Conservation (phyloP, 2,329 filamentous ascomycete species). For the Phialocephala sp. region DNA sequence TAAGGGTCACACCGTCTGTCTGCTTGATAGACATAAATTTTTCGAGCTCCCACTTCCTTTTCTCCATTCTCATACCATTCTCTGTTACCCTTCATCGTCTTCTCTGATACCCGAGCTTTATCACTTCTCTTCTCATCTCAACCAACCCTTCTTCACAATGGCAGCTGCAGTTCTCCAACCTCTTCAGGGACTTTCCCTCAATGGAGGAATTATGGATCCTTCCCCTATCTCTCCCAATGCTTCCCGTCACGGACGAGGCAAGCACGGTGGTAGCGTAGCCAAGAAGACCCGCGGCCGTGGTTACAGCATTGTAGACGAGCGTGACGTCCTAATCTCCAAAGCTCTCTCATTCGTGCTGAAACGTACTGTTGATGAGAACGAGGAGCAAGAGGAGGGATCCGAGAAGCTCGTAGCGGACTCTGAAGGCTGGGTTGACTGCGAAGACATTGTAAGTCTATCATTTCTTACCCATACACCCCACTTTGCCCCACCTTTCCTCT, state of each 20-base stretch:
- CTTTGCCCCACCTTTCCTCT: not conserved
- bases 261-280: conserved; percentile 40
- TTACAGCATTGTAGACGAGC: conserved; percentile 50
- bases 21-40: conserved; percentile 25
- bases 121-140: conserved; percentile 21
- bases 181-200: conserved; percentile 37
- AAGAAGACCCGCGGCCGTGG: conserved; percentile 46
- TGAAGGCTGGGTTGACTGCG: conserved; percentile 50
- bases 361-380: conserved; percentile 44
- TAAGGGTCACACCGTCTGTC: conserved; percentile 22
- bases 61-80: conserved; percentile 14
- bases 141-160: conserved; percentile 33
- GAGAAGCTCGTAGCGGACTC: conserved; percentile 46
- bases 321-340: conserved; percentile 48
- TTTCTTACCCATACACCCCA: conserved; percentile 31
- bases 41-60: conserved; percentile 17
- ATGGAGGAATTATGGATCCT: conserved; percentile 42
- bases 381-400: conserved; percentile 46
- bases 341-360: conserved; percentile 51
- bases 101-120: conserved; percentile 21
- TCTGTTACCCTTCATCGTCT: conserved; percentile 18
- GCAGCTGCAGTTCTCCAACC: conserved; percentile 40
- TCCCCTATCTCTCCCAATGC: conserved; percentile 41
- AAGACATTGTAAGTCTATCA: conserved; percentile 44
- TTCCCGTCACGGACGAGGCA: conserved; percentile 41